Evolutionary conservation across 2,329 filamentous ascomycete species (phyloP), one percentile per base, ranked within the genome.

Genomic region (Penicillium sp.): DNA sequence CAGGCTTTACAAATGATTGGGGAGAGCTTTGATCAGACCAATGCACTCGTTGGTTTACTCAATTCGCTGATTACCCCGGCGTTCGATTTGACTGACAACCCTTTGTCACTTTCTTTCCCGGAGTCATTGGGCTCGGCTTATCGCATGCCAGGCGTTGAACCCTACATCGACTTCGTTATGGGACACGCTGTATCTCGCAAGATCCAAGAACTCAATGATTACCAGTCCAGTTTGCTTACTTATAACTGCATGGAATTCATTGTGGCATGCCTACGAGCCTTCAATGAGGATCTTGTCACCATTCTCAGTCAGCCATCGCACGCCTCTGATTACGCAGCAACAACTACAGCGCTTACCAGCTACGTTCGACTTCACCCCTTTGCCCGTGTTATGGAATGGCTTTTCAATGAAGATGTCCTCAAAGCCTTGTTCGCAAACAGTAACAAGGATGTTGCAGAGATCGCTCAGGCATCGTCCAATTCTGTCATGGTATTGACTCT

Each of bases 281-380:
- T 99, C 79, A 98, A 99, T 73, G 95, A 99, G 71, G 89, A 97
- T 66, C 83, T 98, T 11, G 89, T 98, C 42, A 82, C 93, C 29
- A 86, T 97, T 66, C 89, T 90, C 39, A 96, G 91, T 71, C 85
- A 89, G 68, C 90, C 90, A 2, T 89, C 84, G 58, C 81, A 96
- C 29, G 80, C 85, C 26, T 87, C 96, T 16, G 92, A 97, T 71
- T 78, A 83, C 10, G 85, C 89, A 16, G 90, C 96, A 62, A 83
- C 72, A 83, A 83, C 90, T 4, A 89, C 88, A 3, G 90, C 90
- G 55, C 80, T 98, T 4, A 85, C 87, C 49, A 83, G 84, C 6
- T 99, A 99, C 71, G 87, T 95, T 57, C 86, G 87, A 24, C 83
- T 96, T 52, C 96, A 99, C 76, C 93, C 96, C 0, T 99, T 98